These are phyloP conservation scores for Akanthomyces dipterigenus DNA, from an alignment of 2,329 filamentous ascomycete species.

Conservation along the genomic window DNA sequence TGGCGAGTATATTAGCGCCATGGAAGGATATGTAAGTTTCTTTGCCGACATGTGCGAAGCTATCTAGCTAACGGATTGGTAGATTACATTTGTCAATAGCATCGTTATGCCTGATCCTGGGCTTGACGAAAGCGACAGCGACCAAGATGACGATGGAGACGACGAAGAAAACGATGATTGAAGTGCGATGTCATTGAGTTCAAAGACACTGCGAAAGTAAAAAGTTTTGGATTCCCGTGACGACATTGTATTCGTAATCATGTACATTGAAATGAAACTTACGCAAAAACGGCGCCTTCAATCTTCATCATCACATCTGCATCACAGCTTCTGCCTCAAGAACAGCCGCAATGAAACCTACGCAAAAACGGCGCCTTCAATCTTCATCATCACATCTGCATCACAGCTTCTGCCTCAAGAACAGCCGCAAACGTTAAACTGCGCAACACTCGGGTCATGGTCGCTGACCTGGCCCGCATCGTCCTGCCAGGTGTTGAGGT, in stretches of 20 bases:
- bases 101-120: slow-evolving; percentile 65
- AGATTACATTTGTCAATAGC: slow-evolving; percentile 66
- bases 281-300: background rate
- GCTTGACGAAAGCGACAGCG: slow-evolving; percentile 35
- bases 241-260: background rate
- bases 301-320: background rate
- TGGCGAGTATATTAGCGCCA: slow-evolving; percentile 53
- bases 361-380: background rate
- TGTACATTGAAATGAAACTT: background rate
- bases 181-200: background rate
- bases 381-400: background rate
- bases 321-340: background rate
- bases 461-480: slow-evolving; percentile 53
- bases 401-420: background rate
- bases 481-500: slow-evolving; percentile 63
- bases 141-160: slow-evolving; percentile 27
- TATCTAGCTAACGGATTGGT: background rate
- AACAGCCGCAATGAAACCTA: slow-evolving; percentile 33
- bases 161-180: slow-evolving; percentile 11
- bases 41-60: background rate
- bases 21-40: slow-evolving; percentile 73
- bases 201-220: background rate
- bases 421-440: slow-evolving; percentile 52
- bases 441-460: slow-evolving; percentile 62
- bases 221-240: background rate